These are phyloP conservation scores for Apostasia shenzhenica DNA, from an alignment of 106 monocot genomes.

Conservation along the genomic window DNA sequence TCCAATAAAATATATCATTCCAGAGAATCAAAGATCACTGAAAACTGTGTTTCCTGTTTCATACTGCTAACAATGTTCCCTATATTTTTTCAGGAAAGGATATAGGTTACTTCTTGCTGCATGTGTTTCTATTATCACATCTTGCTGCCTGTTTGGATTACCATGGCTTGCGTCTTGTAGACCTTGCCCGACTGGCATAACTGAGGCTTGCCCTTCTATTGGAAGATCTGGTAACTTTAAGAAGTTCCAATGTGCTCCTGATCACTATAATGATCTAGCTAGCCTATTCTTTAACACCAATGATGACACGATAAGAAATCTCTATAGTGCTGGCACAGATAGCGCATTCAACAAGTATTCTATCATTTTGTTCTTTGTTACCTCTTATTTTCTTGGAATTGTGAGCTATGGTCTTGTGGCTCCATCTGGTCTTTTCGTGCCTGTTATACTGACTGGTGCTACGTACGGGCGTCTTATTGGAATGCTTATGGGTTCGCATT, in stretches of 20 bases:
- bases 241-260: slow-evolving; percentile 40
- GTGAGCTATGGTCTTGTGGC: slow-evolving; percentile 43
- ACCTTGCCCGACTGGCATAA: slow-evolving; percentile 30
- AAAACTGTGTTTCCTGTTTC: no score
- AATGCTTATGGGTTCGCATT: slow-evolving; percentile 32
- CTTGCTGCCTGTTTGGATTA: slow-evolving; percentile 40
- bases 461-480: slow-evolving; percentile 43
- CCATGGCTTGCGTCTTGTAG: slow-evolving; percentile 51
- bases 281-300: slow-evolving; percentile 55
- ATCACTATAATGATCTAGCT: slow-evolving; percentile 51
- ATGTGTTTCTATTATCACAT: slow-evolving; percentile 33
- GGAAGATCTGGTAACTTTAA: slow-evolving; percentile 56
- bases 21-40: not conserved
- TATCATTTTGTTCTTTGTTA: slow-evolving; percentile 30
- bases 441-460: slow-evolving; percentile 48
- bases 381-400: slow-evolving; percentile 42
- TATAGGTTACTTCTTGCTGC: slow-evolving; percentile 47
- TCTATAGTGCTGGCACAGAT: slow-evolving; percentile 46
- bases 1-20: no score
- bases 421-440: slow-evolving; percentile 52
- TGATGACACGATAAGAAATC: slow-evolving; percentile 49
- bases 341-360: slow-evolving; percentile 27
- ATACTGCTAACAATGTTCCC: no score
- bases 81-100: slow-evolving; percentile 34
- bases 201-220: slow-evolving; percentile 50